These are phyloP conservation scores for Breynia disticha DNA, from an alignment of 441 rosid genomes.

Conservation along the genomic window DNA sequence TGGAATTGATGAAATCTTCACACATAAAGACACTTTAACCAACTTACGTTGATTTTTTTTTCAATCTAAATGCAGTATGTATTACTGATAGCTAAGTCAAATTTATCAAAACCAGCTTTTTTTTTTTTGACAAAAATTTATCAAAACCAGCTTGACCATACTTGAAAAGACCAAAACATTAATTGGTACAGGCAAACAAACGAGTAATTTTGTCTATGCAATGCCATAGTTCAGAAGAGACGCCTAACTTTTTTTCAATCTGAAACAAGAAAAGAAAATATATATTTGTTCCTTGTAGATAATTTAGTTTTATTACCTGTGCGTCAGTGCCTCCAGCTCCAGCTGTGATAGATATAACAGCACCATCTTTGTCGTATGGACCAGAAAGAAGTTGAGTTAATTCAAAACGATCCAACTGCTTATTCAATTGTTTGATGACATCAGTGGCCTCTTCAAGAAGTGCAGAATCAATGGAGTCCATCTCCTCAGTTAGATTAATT, in stretches of 20 bases:
- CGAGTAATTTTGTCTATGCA: not conserved
- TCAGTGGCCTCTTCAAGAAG: constrained; percentile 72
- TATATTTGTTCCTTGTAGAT: not conserved
- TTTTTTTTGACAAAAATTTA: too few relatives aligned
- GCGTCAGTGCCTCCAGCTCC: constrained; percentile 99
- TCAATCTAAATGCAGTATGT: too few relatives aligned
- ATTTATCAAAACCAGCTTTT: too few relatives aligned
- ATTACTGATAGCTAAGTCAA: too few relatives aligned
- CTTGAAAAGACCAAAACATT: too few relatives aligned
- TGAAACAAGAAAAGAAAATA: not conserved
- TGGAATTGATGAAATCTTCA: constrained; percentile 41
- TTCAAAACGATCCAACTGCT: constrained; percentile 61
- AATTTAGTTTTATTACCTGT: constrained; percentile 42
- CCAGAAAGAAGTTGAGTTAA: constrained; percentile 88
- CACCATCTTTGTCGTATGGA: constrained; percentile 89
- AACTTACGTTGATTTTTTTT: too few relatives aligned
- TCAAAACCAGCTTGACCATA: too few relatives aligned
- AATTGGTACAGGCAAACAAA: not conserved
- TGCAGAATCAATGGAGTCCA: constrained; percentile 76
- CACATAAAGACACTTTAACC: not conserved
- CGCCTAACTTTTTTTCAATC: too few relatives aligned
- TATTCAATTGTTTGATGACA: constrained; percentile 61
- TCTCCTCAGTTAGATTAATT: constrained; percentile 74
- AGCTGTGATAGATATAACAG: constrained; percentile 72
- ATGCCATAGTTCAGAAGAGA: too few relatives aligned